These are phyloP conservation scores for Marvania coccoides DNA, from an alignment of 139 green algal species.

Conservation along the genomic window DNA sequence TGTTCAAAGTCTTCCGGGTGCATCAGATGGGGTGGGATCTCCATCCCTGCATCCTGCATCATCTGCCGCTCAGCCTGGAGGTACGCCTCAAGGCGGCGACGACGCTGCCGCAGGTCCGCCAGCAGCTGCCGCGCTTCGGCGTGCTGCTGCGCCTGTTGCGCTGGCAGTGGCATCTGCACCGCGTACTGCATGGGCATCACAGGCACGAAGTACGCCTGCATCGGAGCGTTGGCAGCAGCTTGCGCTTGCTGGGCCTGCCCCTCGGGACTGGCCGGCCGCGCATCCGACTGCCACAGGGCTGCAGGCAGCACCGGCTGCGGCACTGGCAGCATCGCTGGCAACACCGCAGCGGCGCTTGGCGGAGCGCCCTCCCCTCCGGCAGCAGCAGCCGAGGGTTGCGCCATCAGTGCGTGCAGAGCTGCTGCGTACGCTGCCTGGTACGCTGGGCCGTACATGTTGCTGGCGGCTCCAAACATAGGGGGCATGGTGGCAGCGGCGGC, in stretches of 20 bases:
- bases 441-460: conserved; percentile 6
- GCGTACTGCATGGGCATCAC: not conserved
- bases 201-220: too few species aligned
- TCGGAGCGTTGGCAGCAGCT: too few species aligned
- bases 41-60: too few species aligned
- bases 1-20: conserved; percentile 5
- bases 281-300: too few species aligned
- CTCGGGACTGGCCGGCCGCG: not conserved
- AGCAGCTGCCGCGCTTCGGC: not conserved
- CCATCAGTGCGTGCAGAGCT: conserved; percentile 26
- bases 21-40: not conserved
- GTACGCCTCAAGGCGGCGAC: too few species aligned
- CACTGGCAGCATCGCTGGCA: conserved; percentile 18
- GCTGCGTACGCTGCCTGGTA: conserved; percentile 22
- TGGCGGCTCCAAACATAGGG: too few species aligned
- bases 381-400: not conserved
- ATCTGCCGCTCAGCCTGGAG: too few species aligned
- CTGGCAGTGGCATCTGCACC: conserved; percentile 2
- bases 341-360: not conserved
- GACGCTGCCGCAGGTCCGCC: not conserved
- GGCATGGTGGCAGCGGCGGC: not conserved
- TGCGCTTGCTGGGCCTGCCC: conserved; percentile 10
- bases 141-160: conserved; percentile 10
- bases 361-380: not conserved
- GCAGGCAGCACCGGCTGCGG: conserved; percentile 18